These are phyloP conservation scores for Aspergillus bombycis DNA, from an alignment of 2,329 filamentous ascomycete species.

Conservation along the genomic window DNA sequence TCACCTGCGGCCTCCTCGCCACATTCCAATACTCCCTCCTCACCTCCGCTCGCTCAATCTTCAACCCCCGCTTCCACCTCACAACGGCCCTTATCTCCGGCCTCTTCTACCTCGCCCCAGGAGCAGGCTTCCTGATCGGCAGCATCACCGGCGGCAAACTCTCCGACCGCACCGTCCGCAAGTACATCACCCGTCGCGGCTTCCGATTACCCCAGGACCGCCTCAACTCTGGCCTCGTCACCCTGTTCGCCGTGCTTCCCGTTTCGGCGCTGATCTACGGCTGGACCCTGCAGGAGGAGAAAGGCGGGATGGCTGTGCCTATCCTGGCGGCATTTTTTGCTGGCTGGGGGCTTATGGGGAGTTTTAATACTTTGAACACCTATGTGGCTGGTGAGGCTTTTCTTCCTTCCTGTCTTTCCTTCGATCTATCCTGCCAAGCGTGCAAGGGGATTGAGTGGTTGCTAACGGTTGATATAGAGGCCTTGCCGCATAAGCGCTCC, in stretches of 20 bases:
- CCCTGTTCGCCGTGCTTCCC: constrained; percentile 62
- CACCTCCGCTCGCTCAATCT: constrained; percentile 70
- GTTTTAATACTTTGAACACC: constrained; percentile 74
- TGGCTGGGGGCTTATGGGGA: constrained; percentile 72
- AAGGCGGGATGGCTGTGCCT: constrained; percentile 60
- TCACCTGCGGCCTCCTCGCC: constrained; percentile 55
- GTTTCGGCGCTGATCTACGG: constrained; percentile 68
- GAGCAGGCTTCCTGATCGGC: constrained; percentile 68
- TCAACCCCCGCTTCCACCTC: constrained; percentile 73
- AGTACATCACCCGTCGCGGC: constrained; percentile 64
- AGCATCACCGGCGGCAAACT: constrained; percentile 71
- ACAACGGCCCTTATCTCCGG: constrained; percentile 67
- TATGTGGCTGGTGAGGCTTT: constrained; percentile 52
- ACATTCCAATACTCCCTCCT: constrained; percentile 74
- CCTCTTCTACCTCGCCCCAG: constrained; percentile 75
- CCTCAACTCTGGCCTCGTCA: constrained; percentile 61
- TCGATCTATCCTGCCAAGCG: neutral
- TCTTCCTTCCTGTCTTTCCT: neutral
- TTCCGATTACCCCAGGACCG: constrained; percentile 69
- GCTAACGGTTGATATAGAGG: constrained; percentile 63
- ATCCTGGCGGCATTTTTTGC: constrained; percentile 74
- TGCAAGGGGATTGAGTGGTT: constrained; percentile 50
- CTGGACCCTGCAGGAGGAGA: constrained; percentile 61
- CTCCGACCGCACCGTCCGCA: constrained; percentile 67
- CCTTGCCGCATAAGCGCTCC: constrained; percentile 55